phyloP scores from a whole-genome alignment of 2,329 filamentous ascomycete species.

The Helicocarpus griseus region DNA sequence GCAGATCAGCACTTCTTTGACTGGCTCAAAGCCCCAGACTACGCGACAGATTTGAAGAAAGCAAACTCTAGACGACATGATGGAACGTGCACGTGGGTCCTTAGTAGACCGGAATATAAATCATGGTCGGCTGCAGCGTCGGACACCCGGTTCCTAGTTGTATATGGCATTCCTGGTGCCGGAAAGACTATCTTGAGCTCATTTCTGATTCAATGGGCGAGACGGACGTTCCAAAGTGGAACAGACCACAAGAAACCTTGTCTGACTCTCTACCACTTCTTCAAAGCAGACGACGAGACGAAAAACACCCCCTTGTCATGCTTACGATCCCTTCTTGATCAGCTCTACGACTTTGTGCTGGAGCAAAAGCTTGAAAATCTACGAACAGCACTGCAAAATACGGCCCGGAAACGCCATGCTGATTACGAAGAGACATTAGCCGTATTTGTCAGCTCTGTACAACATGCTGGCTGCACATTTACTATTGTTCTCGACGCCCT shows the following conservation, averaged over 20 bases:
- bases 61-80: slow-evolving; percentile 2
- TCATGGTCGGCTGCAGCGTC: slow-evolving; percentile 1
- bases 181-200: slow-evolving; percentile 7
- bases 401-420: slow-evolving; percentile 1
- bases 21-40: slow-evolving; percentile 4
- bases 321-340: slow-evolving; percentile 3
- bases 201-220: slow-evolving; percentile 1
- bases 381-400: not conserved
- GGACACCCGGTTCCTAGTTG: not conserved
- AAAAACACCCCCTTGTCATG: slow-evolving; percentile 4
- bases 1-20: slow-evolving; percentile 1
- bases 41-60: slow-evolving; percentile 5
- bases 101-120: slow-evolving; percentile 4
- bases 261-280: slow-evolving; percentile 5
- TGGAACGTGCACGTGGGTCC: slow-evolving; percentile 2
- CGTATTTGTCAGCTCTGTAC: slow-evolving; percentile 1
- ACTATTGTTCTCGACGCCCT: slow-evolving; percentile 6
- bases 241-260: slow-evolving; percentile 1
- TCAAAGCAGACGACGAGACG: slow-evolving; percentile 6
- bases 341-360: slow-evolving; percentile 4
- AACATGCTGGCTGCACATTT: not conserved
- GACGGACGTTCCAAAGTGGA: not conserved
- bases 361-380: slow-evolving; percentile 1
- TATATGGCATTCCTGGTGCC: slow-evolving; percentile 4
- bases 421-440: slow-evolving; percentile 4